phyloP scores from a whole-genome alignment of 371 early-diverging fungal species.

The Rhizomucor miehei region DNA sequence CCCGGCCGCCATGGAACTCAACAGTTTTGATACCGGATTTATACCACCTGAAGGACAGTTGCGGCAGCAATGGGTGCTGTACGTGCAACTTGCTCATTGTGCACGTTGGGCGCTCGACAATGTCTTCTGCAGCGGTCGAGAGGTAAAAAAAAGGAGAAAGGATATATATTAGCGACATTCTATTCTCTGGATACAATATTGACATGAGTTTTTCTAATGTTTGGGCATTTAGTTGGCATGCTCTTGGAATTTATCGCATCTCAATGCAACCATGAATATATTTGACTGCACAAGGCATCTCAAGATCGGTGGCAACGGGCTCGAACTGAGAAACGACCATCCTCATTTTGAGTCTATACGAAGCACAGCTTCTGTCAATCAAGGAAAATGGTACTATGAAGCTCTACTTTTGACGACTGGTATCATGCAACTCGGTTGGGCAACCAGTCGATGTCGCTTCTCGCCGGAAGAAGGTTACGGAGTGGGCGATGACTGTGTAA shows the following conservation, averaged over 20 bases:
- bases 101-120: constrained; percentile 42
- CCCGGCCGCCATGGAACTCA: constrained; percentile 1
- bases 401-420: constrained; percentile 52
- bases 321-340: constrained; percentile 47
- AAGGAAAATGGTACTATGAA: constrained; percentile 66
- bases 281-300: constrained; percentile 44
- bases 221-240: constrained; percentile 25
- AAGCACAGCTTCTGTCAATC: constrained; percentile 38
- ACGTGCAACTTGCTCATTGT: constrained; percentile 38
- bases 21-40: constrained; percentile 22
- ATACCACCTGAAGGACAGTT: constrained; percentile 35
- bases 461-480: constrained; percentile 66
- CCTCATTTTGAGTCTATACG: constrained; percentile 49
- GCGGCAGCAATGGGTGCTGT: constrained; percentile 36
- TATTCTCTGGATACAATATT: neutral
- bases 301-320: constrained; percentile 40
- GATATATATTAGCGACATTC: too few relatives aligned
- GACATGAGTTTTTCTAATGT: neutral
- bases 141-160: constrained; percentile 12
- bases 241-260: constrained; percentile 31
- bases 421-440: constrained; percentile 69
- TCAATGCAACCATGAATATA: constrained; percentile 40
- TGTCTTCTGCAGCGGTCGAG: constrained; percentile 26
- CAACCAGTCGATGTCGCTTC: constrained; percentile 56
- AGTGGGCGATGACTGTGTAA: constrained; percentile 60